Percentiles rank a stretch among this genome's conserved stretches.
Evolutionary conservation across 2,329 filamentous ascomycete species (phyloP).

Genomic region (Uncinocarpus reesii): DNA sequence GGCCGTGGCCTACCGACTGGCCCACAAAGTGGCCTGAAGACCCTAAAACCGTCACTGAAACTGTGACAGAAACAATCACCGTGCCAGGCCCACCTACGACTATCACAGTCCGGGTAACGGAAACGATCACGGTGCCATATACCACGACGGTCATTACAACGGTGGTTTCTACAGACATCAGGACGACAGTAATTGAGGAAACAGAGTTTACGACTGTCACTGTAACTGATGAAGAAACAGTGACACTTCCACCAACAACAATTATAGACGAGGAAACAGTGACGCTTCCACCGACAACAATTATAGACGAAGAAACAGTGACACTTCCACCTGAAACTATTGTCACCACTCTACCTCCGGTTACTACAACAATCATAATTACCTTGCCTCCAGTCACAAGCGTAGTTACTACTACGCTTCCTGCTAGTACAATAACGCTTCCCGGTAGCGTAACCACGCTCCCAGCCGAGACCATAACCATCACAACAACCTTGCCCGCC

Average conservation of each 20-base stretch:
- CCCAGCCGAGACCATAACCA: conserved; percentile 13
- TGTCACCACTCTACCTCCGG: conserved; percentile 9
- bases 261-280: conserved; percentile 1
- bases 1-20: too few species aligned
- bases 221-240: conserved; percentile 10
- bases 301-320: conserved; percentile 1
- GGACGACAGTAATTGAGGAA: conserved; percentile 14
- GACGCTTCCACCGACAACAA: conserved; percentile 4
- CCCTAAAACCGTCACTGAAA: conserved; percentile 6
- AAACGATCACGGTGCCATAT: background rate
- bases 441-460: conserved; percentile 13
- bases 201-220: conserved; percentile 12
- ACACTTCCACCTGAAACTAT: conserved; percentile 6
- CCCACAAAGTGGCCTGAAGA: background rate
- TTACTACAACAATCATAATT: conserved; percentile 9
- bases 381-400: conserved; percentile 9
- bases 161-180: background rate
- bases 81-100: background rate
- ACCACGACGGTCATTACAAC: background rate
- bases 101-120: background rate
- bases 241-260: conserved; percentile 3
- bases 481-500: conserved; percentile 18
- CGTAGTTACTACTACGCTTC: conserved; percentile 9
- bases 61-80: background rate
- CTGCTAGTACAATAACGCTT: conserved; percentile 16